Base-by-base conservation (phyloP, 495 filamentous ascomycete genomes). In the Elaphomyces granulatus region DNA sequence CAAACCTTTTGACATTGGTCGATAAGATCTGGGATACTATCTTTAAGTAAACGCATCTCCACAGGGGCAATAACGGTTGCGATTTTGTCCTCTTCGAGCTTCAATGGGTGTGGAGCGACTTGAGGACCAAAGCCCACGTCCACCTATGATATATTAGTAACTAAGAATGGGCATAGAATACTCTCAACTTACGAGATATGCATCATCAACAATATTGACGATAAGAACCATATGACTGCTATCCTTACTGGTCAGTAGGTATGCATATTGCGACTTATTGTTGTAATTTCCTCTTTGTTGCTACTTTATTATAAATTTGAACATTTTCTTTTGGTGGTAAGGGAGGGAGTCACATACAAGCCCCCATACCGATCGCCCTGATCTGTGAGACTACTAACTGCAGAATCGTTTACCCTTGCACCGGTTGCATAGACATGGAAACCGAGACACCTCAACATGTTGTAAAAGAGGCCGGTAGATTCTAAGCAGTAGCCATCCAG, bases 51-150 rank as follows among this genome's bases (percentile, higher is more conserved):
- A 4, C 73, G 64, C 45, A 71, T 61, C 45, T 72, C 58, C 19
- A 68, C 60, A 15, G 66, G 57, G 2, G 63, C 63, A 17, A 76
- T 63, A 23, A 59, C 56, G 8, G 45, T 41, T 32, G 61, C 52
- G 8, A 66, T 52, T 15, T 44, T 39, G 2, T 62, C 64, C 10
- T 66, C 59, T 33, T 59, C 51, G 3, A 82, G 54, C 3, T 54
- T 63, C 37, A 83, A 45, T 14, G 78, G 75, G 10, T 56, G 45
- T 17, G 70, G 71, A 3, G 71, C 66, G 6, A 69, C 67, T 40
- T 71, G 64, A 34, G 60, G 64, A 15, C 83, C 82, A 46, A 85
- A 86, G 7, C 74, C 81, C 8, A 86, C 80, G 48, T 88, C 83
- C 15, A 85, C 67, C 60, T 64, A 33, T 28, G 26, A 15, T 32